A percentile compares a stretch with the other conserved stretches of the same genome.
phyloP scores from a whole-genome alignment of 2,329 filamentous ascomycete species.

The Chrysoporthe puriensis region DNA sequence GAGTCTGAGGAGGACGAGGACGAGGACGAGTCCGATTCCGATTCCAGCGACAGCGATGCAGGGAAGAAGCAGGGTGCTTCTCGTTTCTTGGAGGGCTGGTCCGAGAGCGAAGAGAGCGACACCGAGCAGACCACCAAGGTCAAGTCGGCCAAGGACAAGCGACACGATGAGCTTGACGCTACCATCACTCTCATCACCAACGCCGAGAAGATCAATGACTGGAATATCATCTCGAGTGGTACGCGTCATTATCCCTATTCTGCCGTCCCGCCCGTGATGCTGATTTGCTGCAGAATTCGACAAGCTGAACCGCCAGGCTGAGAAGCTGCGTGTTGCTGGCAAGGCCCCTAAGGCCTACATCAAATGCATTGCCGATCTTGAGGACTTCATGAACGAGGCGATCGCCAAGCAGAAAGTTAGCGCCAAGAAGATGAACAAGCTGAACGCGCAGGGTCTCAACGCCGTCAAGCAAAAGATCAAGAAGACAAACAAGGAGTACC shows the following conservation, averaged over 20 bases:
- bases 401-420: slow-evolving; percentile 95
- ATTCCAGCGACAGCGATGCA: slow-evolving; percentile 62
- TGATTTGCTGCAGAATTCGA: slow-evolving; percentile 72
- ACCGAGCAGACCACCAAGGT: slow-evolving; percentile 85
- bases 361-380: slow-evolving; percentile 88
- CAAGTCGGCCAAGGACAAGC: slow-evolving; percentile 98
- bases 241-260: slow-evolving; percentile 41
- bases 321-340: slow-evolving; percentile 76
- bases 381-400: slow-evolving; percentile 92
- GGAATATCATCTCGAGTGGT: slow-evolving; percentile 90
- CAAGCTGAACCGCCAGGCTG: slow-evolving; percentile 85
- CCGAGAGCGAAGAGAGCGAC: slow-evolving; percentile 83
- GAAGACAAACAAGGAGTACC: slow-evolving; percentile 97
- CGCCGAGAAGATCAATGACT: slow-evolving; percentile 96
- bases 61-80: slow-evolving; percentile 72
- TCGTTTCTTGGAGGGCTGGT: slow-evolving; percentile 76
- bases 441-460: slow-evolving; percentile 90
- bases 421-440: slow-evolving; percentile 98
- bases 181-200: slow-evolving; percentile 94
- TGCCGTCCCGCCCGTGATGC: slow-evolving; percentile 13
- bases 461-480: slow-evolving; percentile 97
- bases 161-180: slow-evolving; percentile 87
- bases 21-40: slow-evolving; percentile 52
- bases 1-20: slow-evolving; percentile 57
- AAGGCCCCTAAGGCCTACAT: slow-evolving; percentile 90